Evolutionary conservation across 2,329 filamentous ascomycete species (phyloP), one percentile per base, ranked within the genome.

Genomic region (Madurella mycetomatis): DNA sequence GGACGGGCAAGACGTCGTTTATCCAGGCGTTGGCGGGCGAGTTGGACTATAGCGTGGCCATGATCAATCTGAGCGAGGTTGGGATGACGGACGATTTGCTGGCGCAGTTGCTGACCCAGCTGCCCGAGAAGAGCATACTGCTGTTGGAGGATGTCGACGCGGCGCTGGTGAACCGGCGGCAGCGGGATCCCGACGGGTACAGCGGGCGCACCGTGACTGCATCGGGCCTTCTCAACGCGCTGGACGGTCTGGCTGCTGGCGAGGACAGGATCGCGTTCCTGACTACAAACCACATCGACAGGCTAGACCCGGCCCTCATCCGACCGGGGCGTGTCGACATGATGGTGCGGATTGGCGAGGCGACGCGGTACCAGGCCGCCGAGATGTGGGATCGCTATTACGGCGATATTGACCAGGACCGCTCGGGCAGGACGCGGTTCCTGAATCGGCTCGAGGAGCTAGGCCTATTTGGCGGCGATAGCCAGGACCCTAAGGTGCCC

Each of bases 321-420:
- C 81, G 94, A 19, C 94, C 94, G 0, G 94, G 94, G 0, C 82
- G 94, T 47, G 91, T 99, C 1, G 94, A 99, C 70, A 88, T 97
- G 86, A 94, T 90, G 62, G 82, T 95, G 3, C 83, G 90, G 51
- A 86, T 99, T 47, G 92, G 92, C 39, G 88, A 96, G 70, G 91
- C 92, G 32, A 92, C 88, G 2, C 79, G 84, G 55, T 87, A 88
- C 69, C 94, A 97, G 72, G 92, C 95, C 16, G 82, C 76, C 13
- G 79, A 87, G 70, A 88, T 99, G 73, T 99, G 92, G 91, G 87
- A 95, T 69, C 84, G 94, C 17, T 99, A 97, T 74, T 99, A 97
- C 66, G 87, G 88, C 4, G 89, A 95, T 34, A 75, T 90, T 19
- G 92, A 96, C 66, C 61, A 65, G 1, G 79, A 84, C 51, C 84